Conservation (phyloP, 2,329 filamentous ascomycete genomes). For the Cercospora nicotianae region DNA sequence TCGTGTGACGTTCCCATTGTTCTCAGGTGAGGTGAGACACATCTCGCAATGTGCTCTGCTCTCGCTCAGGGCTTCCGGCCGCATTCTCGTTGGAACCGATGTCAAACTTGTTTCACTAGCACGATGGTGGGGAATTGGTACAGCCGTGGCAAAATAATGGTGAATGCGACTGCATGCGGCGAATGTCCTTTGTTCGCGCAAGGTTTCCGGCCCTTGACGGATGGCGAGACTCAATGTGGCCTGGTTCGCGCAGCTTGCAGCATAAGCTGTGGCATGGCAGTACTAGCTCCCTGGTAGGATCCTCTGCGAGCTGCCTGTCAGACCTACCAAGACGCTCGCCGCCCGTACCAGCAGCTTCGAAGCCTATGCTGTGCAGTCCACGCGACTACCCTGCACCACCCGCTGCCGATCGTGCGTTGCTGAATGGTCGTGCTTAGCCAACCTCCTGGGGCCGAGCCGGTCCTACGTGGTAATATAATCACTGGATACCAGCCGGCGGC, state of each 20-base stretch:
- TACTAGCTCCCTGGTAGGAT: slow-evolving; percentile 12
- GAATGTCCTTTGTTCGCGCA: slow-evolving; percentile 19
- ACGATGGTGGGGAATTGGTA: neutral
- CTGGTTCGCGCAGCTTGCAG: slow-evolving; percentile 16
- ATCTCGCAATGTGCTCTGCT: neutral
- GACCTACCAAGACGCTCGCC: slow-evolving; percentile 13
- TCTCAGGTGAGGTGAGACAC: neutral
- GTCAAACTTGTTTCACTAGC: neutral
- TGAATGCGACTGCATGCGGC: slow-evolving; percentile 23
- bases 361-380: slow-evolving; percentile 10
- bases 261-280: slow-evolving; percentile 14
- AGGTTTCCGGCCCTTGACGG: slow-evolving; percentile 18
- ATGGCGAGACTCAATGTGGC: slow-evolving; percentile 16
- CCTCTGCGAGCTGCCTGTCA: slow-evolving; percentile 5
- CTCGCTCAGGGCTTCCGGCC: neutral
- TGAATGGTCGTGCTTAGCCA: slow-evolving; percentile 10
- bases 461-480: slow-evolving; percentile 11
- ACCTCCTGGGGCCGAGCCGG: neutral
- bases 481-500: slow-evolving; percentile 7
- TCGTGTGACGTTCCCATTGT: neutral
- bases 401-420: slow-evolving; percentile 14
- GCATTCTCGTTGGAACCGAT: neutral
- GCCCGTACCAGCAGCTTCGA: slow-evolving; percentile 15
- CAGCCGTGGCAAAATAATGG: neutral
- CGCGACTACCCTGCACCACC: slow-evolving; percentile 16